A percentile compares a stretch with the other conserved stretches of the same genome.
Evolutionary conservation across 805 yeast genomes (phyloP).

Genomic region (Phaffomyces opuntiae): DNA sequence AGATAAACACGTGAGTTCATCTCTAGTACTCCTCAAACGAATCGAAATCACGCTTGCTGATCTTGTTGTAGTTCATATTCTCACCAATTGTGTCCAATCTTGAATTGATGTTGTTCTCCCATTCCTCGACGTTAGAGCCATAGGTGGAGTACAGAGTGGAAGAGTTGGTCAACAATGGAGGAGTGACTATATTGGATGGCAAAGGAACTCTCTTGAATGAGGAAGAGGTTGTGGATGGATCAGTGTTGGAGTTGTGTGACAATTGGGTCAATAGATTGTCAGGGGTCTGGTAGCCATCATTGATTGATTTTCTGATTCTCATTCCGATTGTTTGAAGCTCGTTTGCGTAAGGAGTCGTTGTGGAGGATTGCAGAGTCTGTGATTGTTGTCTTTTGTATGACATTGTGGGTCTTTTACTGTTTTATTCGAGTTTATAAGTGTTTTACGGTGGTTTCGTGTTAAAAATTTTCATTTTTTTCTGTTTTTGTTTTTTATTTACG

Average conservation of each 20-base stretch:
- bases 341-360: conserved; percentile 28
- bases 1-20: background rate
- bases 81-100: conserved; percentile 28
- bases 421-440: background rate
- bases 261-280: conserved; percentile 11
- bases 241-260: conserved; percentile 10
- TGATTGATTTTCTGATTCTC: conserved; percentile 63
- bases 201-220: conserved; percentile 29
- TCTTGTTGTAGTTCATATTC: conserved; percentile 14
- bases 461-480: background rate
- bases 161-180: conserved; percentile 30
- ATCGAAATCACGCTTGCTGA: conserved; percentile 22
- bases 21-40: conserved; percentile 23
- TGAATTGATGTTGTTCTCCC: conserved; percentile 31
- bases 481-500: background rate
- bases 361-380: conserved; percentile 19
- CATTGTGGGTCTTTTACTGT: conserved; percentile 4
- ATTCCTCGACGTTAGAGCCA: conserved; percentile 31
- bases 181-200: conserved; percentile 25
- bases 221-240: conserved; percentile 12
- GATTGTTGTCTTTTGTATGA: conserved; percentile 31
- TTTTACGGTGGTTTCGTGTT: background rate
- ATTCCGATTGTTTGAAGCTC: conserved; percentile 54
- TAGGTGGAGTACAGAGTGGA: conserved; percentile 24
- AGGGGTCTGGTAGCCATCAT: conserved; percentile 45